These are phyloP conservation scores for Gamarada debralockiae DNA, from an alignment of 495 filamentous ascomycete genomes.

Conservation along the genomic window DNA sequence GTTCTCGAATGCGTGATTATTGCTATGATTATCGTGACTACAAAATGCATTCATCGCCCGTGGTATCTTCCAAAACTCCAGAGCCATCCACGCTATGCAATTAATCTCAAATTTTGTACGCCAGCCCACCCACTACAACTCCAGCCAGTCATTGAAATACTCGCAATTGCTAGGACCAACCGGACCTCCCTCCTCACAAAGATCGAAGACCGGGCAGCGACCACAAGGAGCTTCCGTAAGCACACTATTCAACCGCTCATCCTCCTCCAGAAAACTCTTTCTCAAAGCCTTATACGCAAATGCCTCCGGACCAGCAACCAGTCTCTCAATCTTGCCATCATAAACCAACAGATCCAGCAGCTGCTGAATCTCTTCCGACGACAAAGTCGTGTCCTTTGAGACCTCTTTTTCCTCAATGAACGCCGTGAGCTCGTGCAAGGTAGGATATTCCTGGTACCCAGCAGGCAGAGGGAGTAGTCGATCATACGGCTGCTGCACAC, in stretches of 20 bases:
- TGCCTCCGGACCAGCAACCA: conserved; percentile 46
- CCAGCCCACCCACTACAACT: conserved; percentile 11
- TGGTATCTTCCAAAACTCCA: conserved; percentile 27
- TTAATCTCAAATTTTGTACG: neutral
- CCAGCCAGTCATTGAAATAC: conserved; percentile 84
- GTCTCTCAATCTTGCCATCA: conserved; percentile 70
- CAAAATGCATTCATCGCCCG: neutral
- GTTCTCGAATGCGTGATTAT: no score
- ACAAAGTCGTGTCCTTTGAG: conserved; percentile 55
- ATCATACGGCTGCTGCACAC: conserved; percentile 18
- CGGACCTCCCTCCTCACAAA: conserved; percentile 83
- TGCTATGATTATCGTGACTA: neutral
- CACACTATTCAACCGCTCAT: conserved; percentile 24
- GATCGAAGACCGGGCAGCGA: conserved; percentile 85
- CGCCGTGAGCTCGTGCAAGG: conserved; percentile 63
- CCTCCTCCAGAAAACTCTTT: conserved; percentile 32
- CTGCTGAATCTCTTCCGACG: conserved; percentile 69
- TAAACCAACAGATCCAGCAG: conserved; percentile 81
- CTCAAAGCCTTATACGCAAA: conserved; percentile 45
- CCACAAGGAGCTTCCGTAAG: conserved; percentile 90
- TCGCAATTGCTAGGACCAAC: conserved; percentile 87
- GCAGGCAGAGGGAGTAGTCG: conserved; percentile 61
- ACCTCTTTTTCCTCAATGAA: conserved; percentile 64
- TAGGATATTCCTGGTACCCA: conserved; percentile 71
- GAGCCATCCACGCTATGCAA: conserved; percentile 19